Evolutionary conservation across 2,329 filamentous ascomycete species (phyloP).

Genomic region (Aureobasidium sp.): DNA sequence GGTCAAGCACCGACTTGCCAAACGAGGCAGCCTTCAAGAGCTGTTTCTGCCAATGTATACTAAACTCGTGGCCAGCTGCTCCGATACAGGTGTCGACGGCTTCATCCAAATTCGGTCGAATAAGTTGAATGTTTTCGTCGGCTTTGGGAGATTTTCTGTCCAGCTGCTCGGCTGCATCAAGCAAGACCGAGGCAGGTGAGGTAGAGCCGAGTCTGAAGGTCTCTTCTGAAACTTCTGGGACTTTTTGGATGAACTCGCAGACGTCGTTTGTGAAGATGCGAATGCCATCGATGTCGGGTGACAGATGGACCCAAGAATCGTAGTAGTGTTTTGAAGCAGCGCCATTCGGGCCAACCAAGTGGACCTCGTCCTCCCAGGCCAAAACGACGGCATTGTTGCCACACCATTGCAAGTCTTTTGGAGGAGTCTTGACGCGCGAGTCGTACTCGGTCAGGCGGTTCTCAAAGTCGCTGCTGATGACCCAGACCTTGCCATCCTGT

Average conservation of each 20-base stretch:
- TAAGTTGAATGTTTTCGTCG: constrained; percentile 94
- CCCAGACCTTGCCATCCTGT: constrained; percentile 73
- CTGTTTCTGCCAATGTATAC: constrained; percentile 85
- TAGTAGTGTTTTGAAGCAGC: constrained; percentile 68
- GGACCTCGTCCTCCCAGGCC: constrained; percentile 96
- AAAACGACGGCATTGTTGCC: constrained; percentile 88
- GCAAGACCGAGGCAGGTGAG: constrained; percentile 79
- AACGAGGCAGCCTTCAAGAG: constrained; percentile 94
- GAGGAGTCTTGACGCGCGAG: constrained; percentile 73
- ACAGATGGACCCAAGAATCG: constrained; percentile 79
- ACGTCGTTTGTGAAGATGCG: constrained; percentile 82
- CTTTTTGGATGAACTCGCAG: constrained; percentile 96
- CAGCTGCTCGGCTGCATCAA: constrained; percentile 85
- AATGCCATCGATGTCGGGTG: constrained; percentile 84
- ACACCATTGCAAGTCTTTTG: constrained; percentile 89
- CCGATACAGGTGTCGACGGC: constrained; percentile 91
- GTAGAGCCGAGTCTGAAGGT: constrained; percentile 85
- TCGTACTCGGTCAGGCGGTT: constrained; percentile 86
- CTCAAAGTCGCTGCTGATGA: constrained; percentile 93
- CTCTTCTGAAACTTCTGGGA: constrained; percentile 61
- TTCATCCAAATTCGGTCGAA: constrained; percentile 76
- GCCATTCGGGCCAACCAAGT: constrained; percentile 79
- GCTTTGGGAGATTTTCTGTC: constrained; percentile 93
- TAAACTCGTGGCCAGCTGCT: constrained; percentile 87
- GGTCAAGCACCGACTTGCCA: constrained; percentile 91